These are phyloP conservation scores for Vitis riparia DNA, from an alignment of 164 flowering plant genomes.

Conservation along the genomic window DNA sequence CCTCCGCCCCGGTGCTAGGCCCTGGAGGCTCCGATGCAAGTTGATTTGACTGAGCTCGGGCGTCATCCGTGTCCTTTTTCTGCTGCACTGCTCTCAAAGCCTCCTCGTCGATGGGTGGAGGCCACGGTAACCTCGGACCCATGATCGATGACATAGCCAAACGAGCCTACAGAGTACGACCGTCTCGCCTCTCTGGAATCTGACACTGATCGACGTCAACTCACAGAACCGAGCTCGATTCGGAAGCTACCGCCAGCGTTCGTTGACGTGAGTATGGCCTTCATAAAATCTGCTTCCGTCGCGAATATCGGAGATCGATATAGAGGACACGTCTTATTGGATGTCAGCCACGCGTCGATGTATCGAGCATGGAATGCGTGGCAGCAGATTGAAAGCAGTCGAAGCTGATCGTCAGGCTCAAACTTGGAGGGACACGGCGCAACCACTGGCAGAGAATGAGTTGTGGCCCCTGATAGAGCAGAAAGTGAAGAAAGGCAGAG, in stretches of 20 bases:
- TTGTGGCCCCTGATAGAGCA: constrained; percentile 36
- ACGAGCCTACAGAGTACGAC: too few species aligned
- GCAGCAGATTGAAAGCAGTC: constrained; percentile 77
- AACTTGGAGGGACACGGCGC: constrained; percentile 86
- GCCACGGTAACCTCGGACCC: neutral
- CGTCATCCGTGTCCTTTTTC: too few species aligned
- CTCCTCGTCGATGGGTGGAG: too few species aligned
- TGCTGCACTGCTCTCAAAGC: too few species aligned
- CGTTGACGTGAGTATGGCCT: constrained; percentile 15
- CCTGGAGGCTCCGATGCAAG: too few species aligned
- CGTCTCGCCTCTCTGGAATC: constrained; percentile 15
- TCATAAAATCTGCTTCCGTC: constrained; percentile 44
- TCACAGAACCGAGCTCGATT: constrained; percentile 75
- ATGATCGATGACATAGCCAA: too few species aligned
- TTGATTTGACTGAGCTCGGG: too few species aligned
- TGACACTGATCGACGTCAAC: constrained; percentile 31
- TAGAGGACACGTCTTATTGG: constrained; percentile 81
- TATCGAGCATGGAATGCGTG: constrained; percentile 83
- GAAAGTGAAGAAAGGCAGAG: constrained; percentile 62
- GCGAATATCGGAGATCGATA: constrained; percentile 66
- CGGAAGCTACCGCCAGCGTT: constrained; percentile 45
- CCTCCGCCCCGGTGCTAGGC: too few species aligned
- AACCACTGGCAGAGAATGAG: constrained; percentile 44
- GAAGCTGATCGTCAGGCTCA: constrained; percentile 66
- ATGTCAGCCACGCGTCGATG: constrained; percentile 71